These are phyloP conservation scores for Echeveria elegans DNA, from an alignment of 164 flowering plant species.

Conservation along the genomic window DNA sequence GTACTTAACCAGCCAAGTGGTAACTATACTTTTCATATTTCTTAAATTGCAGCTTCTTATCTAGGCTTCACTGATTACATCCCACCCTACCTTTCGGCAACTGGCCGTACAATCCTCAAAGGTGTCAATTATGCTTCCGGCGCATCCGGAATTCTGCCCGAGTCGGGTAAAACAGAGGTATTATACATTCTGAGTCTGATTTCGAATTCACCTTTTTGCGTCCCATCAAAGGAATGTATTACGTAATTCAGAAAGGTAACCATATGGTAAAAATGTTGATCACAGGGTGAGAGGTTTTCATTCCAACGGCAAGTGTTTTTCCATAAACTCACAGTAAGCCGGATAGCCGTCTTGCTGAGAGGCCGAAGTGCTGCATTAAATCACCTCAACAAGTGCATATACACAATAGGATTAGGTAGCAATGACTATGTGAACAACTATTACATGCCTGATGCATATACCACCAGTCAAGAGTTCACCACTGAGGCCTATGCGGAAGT, in stretches of 20 bases:
- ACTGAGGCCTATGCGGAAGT: neutral
- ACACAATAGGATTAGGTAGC: neutral
- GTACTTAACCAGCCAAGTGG: neutral
- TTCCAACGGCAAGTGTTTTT: neutral
- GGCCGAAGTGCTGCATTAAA: neutral
- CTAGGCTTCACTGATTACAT: neutral
- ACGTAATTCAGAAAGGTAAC: neutral
- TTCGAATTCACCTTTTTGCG: neutral
- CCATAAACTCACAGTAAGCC: neutral
- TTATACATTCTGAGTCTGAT: no score
- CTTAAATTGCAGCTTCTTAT: conserved; percentile 7
- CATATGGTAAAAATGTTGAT: neutral
- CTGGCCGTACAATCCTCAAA: neutral
- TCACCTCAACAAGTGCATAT: conserved; percentile 3
- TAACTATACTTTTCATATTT: neutral
- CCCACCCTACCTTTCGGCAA: neutral
- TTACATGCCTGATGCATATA: conserved; percentile 3
- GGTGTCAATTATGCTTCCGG: conserved; percentile 10
- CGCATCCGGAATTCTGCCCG: conserved; percentile 7
- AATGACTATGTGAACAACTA: conserved; percentile 10
- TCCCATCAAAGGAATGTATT: neutral
- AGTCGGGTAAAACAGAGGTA: conserved; percentile 9
- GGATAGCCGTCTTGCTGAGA: neutral
- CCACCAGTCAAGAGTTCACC: conserved; percentile 7
- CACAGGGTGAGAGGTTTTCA: neutral